Conservation (phyloP, 1,139 yeast genomes). For the Chernovozyma sophiae-reginae region DNA sequence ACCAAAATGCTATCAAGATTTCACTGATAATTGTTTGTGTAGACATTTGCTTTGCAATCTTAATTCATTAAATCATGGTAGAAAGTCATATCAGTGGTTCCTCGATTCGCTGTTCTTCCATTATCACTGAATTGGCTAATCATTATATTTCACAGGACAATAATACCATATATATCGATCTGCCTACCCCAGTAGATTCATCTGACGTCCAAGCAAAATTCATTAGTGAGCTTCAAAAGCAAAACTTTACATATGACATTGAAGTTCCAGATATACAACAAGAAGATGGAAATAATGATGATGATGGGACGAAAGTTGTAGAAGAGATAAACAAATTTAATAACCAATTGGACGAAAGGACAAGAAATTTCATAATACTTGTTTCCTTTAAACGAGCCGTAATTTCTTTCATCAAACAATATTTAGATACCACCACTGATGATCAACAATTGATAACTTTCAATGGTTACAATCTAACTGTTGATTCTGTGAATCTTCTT, state of each 20-base stretch:
- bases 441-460: not conserved
- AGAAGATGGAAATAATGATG: slow-evolving; percentile 4
- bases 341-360: slow-evolving; percentile 13
- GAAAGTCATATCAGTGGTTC: too few species aligned
- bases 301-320: slow-evolving; percentile 6
- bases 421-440: slow-evolving; percentile 2
- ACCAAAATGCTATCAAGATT: too few species aligned
- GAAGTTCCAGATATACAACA: slow-evolving; percentile 4
- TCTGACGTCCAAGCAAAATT: not conserved
- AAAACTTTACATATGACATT: slow-evolving; percentile 1
- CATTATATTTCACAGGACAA: not conserved
- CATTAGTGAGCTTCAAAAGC: not conserved
- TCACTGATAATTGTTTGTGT: too few species aligned
- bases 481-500: slow-evolving; percentile 9
- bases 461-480: not conserved
- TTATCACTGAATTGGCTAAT: not conserved
- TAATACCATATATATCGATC: not conserved
- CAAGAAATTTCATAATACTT: slow-evolving; percentile 16
- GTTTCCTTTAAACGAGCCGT: slow-evolving; percentile 18
- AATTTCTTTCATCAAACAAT: slow-evolving; percentile 5
- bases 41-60: too few species aligned
- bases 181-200: not conserved
- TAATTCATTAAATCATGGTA: too few species aligned
- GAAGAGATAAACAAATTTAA: slow-evolving; percentile 16
- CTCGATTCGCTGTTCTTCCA: not conserved